phyloP scores from a whole-genome alignment of 2,329 filamentous ascomycete species.

The Furcasterigmium sp. region DNA sequence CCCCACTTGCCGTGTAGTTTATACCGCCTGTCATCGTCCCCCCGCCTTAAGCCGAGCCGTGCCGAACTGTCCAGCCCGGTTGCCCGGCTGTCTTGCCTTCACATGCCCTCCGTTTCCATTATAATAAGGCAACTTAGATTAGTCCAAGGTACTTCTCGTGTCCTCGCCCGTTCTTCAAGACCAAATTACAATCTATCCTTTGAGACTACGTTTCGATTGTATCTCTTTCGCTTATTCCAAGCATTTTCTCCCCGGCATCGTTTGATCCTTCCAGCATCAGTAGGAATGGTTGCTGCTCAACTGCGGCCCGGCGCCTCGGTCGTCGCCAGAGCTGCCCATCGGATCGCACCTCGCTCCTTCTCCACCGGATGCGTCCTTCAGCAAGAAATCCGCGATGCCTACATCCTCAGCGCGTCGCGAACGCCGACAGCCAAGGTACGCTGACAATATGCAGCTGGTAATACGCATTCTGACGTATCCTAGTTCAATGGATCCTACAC shows the following conservation, averaged over 20 bases:
- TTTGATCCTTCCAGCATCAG: constrained; percentile 5
- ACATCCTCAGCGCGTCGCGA: constrained; percentile 84
- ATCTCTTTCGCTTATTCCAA: constrained; percentile 4
- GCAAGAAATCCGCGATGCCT: constrained; percentile 80
- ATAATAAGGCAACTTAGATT: no score
- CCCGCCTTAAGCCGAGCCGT: constrained; percentile 2
- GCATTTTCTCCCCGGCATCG: constrained; percentile 3
- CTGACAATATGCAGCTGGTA: no score
- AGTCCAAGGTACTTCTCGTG: no score
- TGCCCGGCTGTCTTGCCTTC: background rate
- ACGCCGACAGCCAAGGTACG: constrained; percentile 84
- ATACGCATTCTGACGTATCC: constrained; percentile 1
- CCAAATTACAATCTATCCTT: no score
- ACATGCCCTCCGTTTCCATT: background rate
- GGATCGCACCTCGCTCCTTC: constrained; percentile 38
- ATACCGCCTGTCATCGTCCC: no score
- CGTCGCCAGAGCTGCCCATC: constrained; percentile 24
- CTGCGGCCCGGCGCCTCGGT: constrained; percentile 1
- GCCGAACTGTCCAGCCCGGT: constrained; percentile 1
- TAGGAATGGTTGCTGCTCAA: constrained; percentile 24
- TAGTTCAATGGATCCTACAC: constrained; percentile 94
- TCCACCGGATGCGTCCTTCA: constrained; percentile 36
- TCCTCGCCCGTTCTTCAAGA: no score
- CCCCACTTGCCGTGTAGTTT: no score
- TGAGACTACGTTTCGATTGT: background rate